Evolutionary conservation across 2,329 filamentous ascomycete species (phyloP).

Genomic region (Monosporascus ibericus): DNA sequence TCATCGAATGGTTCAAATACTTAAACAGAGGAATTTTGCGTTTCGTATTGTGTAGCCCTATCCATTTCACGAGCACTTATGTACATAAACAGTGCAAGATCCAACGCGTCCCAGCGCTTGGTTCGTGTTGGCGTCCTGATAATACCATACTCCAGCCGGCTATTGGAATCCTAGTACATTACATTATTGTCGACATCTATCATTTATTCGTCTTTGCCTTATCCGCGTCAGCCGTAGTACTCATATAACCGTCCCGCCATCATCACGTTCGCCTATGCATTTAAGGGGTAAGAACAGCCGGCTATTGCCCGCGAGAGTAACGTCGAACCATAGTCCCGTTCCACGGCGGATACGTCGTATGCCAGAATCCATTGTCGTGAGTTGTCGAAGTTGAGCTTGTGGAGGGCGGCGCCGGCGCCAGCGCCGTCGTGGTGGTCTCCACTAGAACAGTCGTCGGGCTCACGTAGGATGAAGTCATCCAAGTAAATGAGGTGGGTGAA

Average conservation of each 20-base stretch:
- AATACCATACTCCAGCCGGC: neutral
- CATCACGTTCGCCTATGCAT: neutral
- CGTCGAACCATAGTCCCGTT: slow-evolving; percentile 30
- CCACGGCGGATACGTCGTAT: slow-evolving; percentile 39
- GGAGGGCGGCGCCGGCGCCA: neutral
- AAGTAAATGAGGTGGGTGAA: neutral
- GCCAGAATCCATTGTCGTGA: slow-evolving; percentile 39
- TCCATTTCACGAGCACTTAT: too few species aligned
- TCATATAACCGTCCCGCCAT: neutral
- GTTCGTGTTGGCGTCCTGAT: slow-evolving; percentile 14
- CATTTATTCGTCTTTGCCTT: neutral
- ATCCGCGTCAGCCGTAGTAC: neutral
- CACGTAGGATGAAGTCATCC: neutral
- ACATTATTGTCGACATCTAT: slow-evolving; percentile 8
- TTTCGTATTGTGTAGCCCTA: too few species aligned
- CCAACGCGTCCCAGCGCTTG: slow-evolving; percentile 22
- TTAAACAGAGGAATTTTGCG: too few species aligned
- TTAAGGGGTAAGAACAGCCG: neutral
- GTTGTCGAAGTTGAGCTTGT: slow-evolving; percentile 12
- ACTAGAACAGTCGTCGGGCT: neutral
- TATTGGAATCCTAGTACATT: slow-evolving; percentile 10
- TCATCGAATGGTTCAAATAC: too few species aligned
- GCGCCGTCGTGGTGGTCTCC: neutral
- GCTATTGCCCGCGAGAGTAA: slow-evolving; percentile 3
- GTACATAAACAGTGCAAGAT: neutral